Conservation (phyloP, 2,329 filamentous ascomycete genomes). For the Xylariaceae sp. region DNA sequence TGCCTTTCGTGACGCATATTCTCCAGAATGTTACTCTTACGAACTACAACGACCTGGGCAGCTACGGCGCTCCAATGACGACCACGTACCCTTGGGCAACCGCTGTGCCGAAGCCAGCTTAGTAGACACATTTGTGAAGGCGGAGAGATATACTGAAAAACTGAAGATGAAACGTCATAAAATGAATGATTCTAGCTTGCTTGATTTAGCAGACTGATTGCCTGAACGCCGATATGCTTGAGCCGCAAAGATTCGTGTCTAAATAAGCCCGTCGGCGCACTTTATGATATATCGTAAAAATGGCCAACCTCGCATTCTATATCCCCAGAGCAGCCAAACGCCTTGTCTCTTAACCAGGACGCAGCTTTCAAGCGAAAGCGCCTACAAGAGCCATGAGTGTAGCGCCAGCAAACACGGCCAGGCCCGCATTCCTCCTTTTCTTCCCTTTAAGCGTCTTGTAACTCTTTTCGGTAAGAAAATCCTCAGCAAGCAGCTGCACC, state of each 20-base stretch:
- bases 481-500: conserved; percentile 83
- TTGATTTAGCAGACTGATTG: background rate
- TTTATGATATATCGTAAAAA: conserved; percentile 2
- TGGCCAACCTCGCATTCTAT: background rate
- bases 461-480: conserved; percentile 79
- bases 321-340: background rate
- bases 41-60: conserved; percentile 52
- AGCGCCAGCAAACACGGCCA: conserved; percentile 68
- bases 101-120: conserved; percentile 41
- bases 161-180: conserved; percentile 13
- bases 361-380: conserved; percentile 64
- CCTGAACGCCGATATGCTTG: conserved; percentile 25
- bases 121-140: background rate
- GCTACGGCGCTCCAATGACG: conserved; percentile 51
- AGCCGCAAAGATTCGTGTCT: conserved; percentile 18
- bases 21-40: conserved; percentile 52
- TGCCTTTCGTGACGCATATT: conserved; percentile 55
- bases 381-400: conserved; percentile 74
- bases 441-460: conserved; percentile 69
- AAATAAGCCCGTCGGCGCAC: conserved; percentile 3
- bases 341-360: background rate
- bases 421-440: conserved; percentile 66
- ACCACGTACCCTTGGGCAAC: conserved; percentile 54
- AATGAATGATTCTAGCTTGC: conserved; percentile 13
- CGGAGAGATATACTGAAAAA: background rate